phyloP scores from a whole-genome alignment of 2,329 filamentous ascomycete genomes.

The Raffaelea arxii region DNA sequence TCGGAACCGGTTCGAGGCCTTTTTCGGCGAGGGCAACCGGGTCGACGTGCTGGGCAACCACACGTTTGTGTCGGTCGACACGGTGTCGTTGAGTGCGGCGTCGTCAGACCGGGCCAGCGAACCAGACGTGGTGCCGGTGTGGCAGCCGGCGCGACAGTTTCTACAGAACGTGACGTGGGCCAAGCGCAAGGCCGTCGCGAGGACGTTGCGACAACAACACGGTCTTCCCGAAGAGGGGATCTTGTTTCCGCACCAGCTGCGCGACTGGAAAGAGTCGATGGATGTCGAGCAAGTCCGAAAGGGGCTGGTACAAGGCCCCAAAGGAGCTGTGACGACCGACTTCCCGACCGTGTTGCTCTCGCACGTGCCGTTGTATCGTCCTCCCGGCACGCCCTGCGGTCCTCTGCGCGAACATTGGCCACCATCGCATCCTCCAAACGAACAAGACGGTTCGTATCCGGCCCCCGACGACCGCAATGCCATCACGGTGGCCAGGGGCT shows the following conservation, averaged over 20 bases:
- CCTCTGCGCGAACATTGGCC: constrained; percentile 77
- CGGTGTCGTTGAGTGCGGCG: constrained; percentile 73
- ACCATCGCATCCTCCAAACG: constrained; percentile 47
- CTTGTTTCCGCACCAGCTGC: constrained; percentile 50
- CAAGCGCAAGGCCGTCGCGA: constrained; percentile 58
- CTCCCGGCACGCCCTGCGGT: constrained; percentile 76
- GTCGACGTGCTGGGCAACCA: constrained; percentile 92
- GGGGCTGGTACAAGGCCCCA: neutral
- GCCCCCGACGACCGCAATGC: constrained; percentile 63
- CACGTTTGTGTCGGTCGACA: constrained; percentile 85
- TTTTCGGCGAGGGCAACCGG: constrained; percentile 84
- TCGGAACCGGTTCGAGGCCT: constrained; percentile 73
- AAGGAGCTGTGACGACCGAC: constrained; percentile 31
- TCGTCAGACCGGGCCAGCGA: constrained; percentile 40
- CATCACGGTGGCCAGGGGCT: constrained; percentile 67
- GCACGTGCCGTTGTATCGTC: constrained; percentile 82
- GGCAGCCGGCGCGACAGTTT: constrained; percentile 67
- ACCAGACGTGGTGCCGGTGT: constrained; percentile 53
- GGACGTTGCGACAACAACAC: constrained; percentile 57
- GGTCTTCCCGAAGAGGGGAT: constrained; percentile 49
- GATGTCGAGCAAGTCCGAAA: neutral
- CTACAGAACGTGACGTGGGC: constrained; percentile 53
- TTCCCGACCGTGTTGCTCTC: constrained; percentile 84
- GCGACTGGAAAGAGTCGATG: constrained; percentile 32
- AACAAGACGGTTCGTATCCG: constrained; percentile 41